Evolutionary conservation across 352 stramenopile genomes (phyloP).

Genomic region (Plasmopara halstedii): DNA sequence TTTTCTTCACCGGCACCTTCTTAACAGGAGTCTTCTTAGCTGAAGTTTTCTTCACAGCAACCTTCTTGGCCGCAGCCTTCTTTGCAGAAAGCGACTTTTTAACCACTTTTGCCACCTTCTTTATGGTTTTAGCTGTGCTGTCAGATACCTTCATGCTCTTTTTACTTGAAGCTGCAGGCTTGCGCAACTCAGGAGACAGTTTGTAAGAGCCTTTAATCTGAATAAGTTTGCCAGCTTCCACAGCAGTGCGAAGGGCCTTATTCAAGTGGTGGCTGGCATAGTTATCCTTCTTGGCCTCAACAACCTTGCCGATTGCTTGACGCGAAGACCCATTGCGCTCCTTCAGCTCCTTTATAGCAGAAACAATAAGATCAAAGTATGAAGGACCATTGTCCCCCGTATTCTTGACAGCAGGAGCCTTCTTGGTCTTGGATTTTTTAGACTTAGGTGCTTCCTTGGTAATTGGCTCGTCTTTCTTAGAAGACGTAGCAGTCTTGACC

Average conservation of each 20-base stretch:
- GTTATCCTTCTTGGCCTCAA: slow-evolving; percentile 81
- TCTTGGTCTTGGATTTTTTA: slow-evolving; percentile 48
- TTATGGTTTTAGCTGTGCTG: slow-evolving; percentile 44
- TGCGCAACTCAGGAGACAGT: slow-evolving; percentile 56
- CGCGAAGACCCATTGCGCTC: slow-evolving; percentile 89
- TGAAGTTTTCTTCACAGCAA: slow-evolving; percentile 55
- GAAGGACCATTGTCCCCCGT: slow-evolving; percentile 43
- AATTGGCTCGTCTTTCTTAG: slow-evolving; percentile 20
- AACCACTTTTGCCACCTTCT: slow-evolving; percentile 52
- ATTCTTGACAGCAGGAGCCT: slow-evolving; percentile 25
- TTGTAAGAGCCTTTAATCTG: slow-evolving; percentile 84
- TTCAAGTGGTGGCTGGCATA: slow-evolving; percentile 79
- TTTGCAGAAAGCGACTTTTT: slow-evolving; percentile 34
- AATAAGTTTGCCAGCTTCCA: slow-evolving; percentile 84
- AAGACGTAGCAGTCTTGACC: slow-evolving; percentile 48
- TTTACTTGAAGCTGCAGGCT: slow-evolving; percentile 51
- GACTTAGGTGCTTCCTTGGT: slow-evolving; percentile 46
- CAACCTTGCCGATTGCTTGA: slow-evolving; percentile 87
- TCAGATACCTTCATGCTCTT: slow-evolving; percentile 58
- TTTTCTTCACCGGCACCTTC: slow-evolving; percentile 62
- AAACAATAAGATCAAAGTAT: slow-evolving; percentile 87
- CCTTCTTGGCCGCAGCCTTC: slow-evolving; percentile 26
- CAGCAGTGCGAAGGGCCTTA: slow-evolving; percentile 84
- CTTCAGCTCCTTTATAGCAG: slow-evolving; percentile 87
- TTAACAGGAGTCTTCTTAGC: slow-evolving; percentile 65